These are phyloP conservation scores for Centrapalus pauciflorus DNA, from an alignment of 129 eudicot species.

Conservation along the genomic window DNA sequence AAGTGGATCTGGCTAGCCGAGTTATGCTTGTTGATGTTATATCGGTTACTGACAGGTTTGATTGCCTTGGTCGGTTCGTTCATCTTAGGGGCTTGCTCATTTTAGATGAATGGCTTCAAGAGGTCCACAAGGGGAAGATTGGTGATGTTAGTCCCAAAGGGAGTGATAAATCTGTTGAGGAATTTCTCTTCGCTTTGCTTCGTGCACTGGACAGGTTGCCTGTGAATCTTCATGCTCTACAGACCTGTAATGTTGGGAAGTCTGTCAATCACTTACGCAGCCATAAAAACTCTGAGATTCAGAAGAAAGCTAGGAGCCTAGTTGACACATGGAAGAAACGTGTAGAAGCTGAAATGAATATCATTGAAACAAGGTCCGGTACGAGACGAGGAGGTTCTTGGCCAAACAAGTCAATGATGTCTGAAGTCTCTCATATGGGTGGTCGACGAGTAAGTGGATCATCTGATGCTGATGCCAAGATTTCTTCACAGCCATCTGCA, in stretches of 20 bases:
- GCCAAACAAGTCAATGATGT: constrained; percentile 43
- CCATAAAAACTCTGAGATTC: constrained; percentile 75
- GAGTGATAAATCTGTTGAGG: constrained; percentile 71
- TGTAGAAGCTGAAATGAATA: constrained; percentile 91
- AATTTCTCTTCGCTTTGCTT: constrained; percentile 76
- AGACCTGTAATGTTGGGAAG: constrained; percentile 79
- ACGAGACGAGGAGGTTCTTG: constrained; percentile 47
- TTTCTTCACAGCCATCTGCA: constrained; percentile 49
- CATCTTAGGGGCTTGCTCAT: constrained; percentile 55
- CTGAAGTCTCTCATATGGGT: constrained; percentile 46
- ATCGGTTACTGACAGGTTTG: constrained; percentile 63
- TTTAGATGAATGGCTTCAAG: constrained; percentile 91
- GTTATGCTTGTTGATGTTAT: constrained; percentile 63
- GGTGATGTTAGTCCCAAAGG: constrained; percentile 68
- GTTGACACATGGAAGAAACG: constrained; percentile 97
- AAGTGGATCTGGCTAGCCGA: constrained; percentile 42
- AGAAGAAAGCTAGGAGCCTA: constrained; percentile 75
- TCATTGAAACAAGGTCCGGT: constrained; percentile 48
- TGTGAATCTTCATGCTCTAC: constrained; percentile 84
- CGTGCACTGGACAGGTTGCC: constrained; percentile 91
- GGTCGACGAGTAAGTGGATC: constrained; percentile 29
- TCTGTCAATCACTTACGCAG: constrained; percentile 83
- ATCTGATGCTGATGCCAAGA: constrained; percentile 41
- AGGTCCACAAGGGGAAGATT: constrained; percentile 69
- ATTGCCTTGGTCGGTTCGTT: constrained; percentile 52